Percentiles rank a stretch among this genome's conserved stretches.
phyloP scores from a whole-genome alignment of 164 flowering plant genomes.

The Platanus orientalis region DNA sequence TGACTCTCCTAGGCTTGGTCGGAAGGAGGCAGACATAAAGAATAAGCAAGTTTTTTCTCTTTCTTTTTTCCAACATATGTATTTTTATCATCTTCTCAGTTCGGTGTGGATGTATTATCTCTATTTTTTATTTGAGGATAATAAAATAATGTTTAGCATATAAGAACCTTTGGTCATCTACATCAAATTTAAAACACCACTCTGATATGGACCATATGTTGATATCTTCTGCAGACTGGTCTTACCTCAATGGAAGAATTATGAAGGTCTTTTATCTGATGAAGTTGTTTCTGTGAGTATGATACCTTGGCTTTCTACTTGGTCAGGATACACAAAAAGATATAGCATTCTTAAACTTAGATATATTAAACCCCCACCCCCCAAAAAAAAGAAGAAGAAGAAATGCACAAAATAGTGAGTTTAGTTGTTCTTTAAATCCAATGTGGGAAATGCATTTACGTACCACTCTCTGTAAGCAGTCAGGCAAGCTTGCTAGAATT shows the following conservation, averaged over 20 bases:
- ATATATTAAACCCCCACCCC: no score
- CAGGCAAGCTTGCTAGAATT: not conserved
- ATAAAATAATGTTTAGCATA: not conserved
- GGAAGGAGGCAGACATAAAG: constrained; percentile 75
- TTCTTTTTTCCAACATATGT: not conserved
- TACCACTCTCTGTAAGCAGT: not conserved
- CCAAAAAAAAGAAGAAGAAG: no score
- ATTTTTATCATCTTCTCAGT: no score
- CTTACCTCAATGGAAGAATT: constrained; percentile 54
- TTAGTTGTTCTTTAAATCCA: no score
- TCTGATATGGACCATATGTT: not conserved
- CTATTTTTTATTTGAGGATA: not conserved
- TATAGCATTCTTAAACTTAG: not conserved
- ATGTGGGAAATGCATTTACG: no score
- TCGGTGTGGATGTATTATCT: no score
- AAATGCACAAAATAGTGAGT: no score
- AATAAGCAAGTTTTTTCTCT: constrained; percentile 41
- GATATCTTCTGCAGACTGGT: constrained; percentile 52
- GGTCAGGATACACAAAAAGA: no score
- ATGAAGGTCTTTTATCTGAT: constrained; percentile 66
- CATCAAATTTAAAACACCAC: not conserved
- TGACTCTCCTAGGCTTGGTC: constrained; percentile 71
- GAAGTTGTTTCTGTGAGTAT: constrained; percentile 45
- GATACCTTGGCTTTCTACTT: not conserved
- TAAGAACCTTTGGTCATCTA: not conserved